Evolutionary conservation across 2,329 filamentous ascomycete genomes (phyloP).

Genomic region (Drechslerella stenobrocha): DNA sequence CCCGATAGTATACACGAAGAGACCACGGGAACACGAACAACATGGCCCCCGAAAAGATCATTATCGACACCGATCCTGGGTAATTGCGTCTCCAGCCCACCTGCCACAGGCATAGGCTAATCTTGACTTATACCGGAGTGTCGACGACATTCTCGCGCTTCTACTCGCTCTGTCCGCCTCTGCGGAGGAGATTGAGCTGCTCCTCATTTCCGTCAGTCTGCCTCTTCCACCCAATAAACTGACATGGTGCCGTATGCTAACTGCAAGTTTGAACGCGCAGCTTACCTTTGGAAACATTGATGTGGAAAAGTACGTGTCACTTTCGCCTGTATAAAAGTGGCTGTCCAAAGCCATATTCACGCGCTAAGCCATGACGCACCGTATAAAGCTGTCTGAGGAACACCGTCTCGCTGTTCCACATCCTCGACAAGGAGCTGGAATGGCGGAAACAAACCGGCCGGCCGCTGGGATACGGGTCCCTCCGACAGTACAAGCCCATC

Average conservation of each 20-base stretch:
- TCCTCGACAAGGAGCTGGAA: slow-evolving; percentile 82
- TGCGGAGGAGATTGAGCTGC: slow-evolving; percentile 80
- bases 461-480: slow-evolving; percentile 70
- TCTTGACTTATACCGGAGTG: too few species aligned
- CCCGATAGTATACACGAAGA: not conserved
- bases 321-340: slow-evolving; percentile 94
- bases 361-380: not conserved
- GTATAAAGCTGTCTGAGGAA: slow-evolving; percentile 77
- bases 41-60: slow-evolving; percentile 74
- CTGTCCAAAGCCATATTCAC: slow-evolving; percentile 70
- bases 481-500: slow-evolving; percentile 74
- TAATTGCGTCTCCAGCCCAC: not conserved
- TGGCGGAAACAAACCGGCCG: slow-evolving; percentile 75
- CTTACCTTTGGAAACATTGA: slow-evolving; percentile 92
- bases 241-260: not conserved
- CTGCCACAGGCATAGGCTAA: too few species aligned
- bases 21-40: not conserved
- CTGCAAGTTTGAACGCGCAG: slow-evolving; percentile 2
- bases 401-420: slow-evolving; percentile 84
- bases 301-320: slow-evolving; percentile 70
- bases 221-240: not conserved
- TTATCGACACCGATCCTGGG: slow-evolving; percentile 93
- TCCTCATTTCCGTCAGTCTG: slow-evolving; percentile 67
- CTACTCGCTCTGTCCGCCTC: slow-evolving; percentile 80
- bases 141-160: slow-evolving; percentile 88